Conservation (phyloP, 2,329 filamentous ascomycete species). For the Colletotrichum limetticola region DNA sequence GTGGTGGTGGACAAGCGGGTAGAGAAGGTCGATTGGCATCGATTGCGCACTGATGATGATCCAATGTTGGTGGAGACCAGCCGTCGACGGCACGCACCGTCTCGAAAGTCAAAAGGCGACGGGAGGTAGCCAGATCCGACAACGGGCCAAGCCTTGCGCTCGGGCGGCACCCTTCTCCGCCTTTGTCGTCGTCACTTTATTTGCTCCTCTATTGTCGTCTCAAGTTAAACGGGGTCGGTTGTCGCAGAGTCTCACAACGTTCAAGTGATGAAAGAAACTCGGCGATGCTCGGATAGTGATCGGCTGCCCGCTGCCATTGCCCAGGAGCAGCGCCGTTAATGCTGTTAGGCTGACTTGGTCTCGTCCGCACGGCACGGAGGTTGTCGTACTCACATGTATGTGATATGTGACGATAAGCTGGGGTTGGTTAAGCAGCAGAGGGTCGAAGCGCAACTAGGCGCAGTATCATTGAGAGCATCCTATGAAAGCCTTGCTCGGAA, state of each 20-base stretch:
- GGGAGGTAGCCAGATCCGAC: constrained; percentile 27
- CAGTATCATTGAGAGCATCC: neutral
- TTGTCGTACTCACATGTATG: neutral
- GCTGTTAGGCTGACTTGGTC: neutral
- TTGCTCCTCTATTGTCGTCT: neutral
- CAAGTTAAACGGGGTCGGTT: neutral
- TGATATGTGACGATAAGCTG: constrained; percentile 10
- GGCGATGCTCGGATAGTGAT: neutral
- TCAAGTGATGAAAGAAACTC: neutral
- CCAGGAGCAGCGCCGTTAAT: neutral
- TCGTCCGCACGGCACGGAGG: neutral
- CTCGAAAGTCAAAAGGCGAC: constrained; percentile 30
- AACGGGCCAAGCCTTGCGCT: constrained; percentile 24
- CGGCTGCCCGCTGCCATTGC: neutral
- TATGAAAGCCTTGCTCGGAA: neutral
- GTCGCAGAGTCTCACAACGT: neutral
- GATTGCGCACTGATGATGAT: constrained; percentile 25
- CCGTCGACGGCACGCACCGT: constrained; percentile 34
- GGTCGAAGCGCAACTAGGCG: neutral
- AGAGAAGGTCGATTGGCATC: constrained; percentile 1
- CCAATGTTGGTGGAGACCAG: constrained; percentile 25
- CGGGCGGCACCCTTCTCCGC: neutral
- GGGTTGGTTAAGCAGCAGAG: neutral
- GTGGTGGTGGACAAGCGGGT: constrained; percentile 5
- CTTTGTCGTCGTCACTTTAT: constrained; percentile 4